Evolutionary conservation across 164 flowering plant species (phyloP).

Genomic region (Sedum album): DNA sequence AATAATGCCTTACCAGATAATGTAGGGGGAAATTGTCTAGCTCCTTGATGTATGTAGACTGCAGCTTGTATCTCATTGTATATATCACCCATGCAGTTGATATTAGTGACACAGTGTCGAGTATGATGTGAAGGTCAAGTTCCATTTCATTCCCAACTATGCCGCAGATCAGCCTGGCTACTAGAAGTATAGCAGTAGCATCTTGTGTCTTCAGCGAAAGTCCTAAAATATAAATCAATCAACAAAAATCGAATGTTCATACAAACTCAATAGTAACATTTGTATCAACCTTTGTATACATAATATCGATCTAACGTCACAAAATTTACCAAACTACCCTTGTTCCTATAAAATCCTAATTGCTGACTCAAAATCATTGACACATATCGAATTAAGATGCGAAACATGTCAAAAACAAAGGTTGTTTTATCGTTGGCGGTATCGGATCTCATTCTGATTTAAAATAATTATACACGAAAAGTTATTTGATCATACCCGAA

Average conservation of each 20-base stretch:
- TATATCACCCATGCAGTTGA: conserved; percentile 52
- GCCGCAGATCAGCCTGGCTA: background rate
- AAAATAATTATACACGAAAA: background rate
- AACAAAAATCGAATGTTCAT: too few relatives aligned
- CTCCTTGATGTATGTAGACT: conserved; percentile 37
- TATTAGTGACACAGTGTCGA: background rate
- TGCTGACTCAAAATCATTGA: too few relatives aligned
- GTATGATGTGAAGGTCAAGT: background rate
- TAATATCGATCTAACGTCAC: too few relatives aligned
- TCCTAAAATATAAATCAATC: background rate
- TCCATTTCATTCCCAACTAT: background rate
- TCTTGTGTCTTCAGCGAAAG: conserved; percentile 12
- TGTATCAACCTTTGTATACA: too few relatives aligned
- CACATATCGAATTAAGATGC: too few relatives aligned
- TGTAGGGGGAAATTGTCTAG: conserved; percentile 37
- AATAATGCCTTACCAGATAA: conserved; percentile 26
- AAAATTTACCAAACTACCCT: too few relatives aligned
- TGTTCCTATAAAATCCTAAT: too few relatives aligned
- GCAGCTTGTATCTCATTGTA: conserved; percentile 48
- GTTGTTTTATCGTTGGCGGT: too few relatives aligned
- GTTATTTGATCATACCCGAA: background rate
- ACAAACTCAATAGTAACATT: too few relatives aligned
- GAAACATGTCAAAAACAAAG: too few relatives aligned
- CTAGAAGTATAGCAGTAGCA: conserved; percentile 4
- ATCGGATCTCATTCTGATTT: too few relatives aligned